phyloP scores from a whole-genome alignment of 2,329 filamentous ascomycete species.

The Phoma sp. region DNA sequence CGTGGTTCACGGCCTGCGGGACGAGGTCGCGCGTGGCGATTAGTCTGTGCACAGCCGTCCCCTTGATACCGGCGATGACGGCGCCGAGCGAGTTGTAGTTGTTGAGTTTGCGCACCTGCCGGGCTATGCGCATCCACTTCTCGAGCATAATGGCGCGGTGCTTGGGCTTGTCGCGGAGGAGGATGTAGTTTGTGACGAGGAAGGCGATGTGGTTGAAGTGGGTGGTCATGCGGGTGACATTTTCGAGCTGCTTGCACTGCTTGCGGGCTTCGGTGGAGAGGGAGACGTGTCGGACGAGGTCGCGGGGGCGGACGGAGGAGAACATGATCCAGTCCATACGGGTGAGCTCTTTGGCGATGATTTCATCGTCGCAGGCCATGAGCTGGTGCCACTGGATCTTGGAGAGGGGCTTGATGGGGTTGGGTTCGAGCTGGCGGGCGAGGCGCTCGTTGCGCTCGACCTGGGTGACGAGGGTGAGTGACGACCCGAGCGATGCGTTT shows the following conservation, averaged over 20 bases:
- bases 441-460: slow-evolving; percentile 83
- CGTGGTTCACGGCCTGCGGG: slow-evolving; percentile 74
- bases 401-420: slow-evolving; percentile 72
- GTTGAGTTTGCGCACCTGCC: slow-evolving; percentile 85
- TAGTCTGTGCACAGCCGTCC: slow-evolving; percentile 83
- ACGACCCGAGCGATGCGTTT: slow-evolving; percentile 41
- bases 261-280: slow-evolving; percentile 74
- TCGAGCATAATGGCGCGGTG: slow-evolving; percentile 90
- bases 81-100: slow-evolving; percentile 98
- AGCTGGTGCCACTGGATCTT: slow-evolving; percentile 91
- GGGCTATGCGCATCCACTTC: slow-evolving; percentile 91
- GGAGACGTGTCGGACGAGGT: slow-evolving; percentile 90
- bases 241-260: slow-evolving; percentile 77
- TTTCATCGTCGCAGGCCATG: slow-evolving; percentile 84
- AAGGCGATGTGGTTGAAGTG: slow-evolving; percentile 72
- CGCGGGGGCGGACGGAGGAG: slow-evolving; percentile 88
- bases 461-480: slow-evolving; percentile 65
- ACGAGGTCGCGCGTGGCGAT: slow-evolving; percentile 80
- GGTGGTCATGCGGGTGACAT: slow-evolving; percentile 92
- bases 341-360: slow-evolving; percentile 89
- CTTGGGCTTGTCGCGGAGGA: slow-evolving; percentile 94
- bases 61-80: slow-evolving; percentile 89
- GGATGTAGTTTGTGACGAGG: slow-evolving; percentile 62
- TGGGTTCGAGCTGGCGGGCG: slow-evolving; percentile 74
- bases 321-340: slow-evolving; percentile 99